Conservation (phyloP, 2,329 filamentous ascomycete species). For the Macrophomina tecta region DNA sequence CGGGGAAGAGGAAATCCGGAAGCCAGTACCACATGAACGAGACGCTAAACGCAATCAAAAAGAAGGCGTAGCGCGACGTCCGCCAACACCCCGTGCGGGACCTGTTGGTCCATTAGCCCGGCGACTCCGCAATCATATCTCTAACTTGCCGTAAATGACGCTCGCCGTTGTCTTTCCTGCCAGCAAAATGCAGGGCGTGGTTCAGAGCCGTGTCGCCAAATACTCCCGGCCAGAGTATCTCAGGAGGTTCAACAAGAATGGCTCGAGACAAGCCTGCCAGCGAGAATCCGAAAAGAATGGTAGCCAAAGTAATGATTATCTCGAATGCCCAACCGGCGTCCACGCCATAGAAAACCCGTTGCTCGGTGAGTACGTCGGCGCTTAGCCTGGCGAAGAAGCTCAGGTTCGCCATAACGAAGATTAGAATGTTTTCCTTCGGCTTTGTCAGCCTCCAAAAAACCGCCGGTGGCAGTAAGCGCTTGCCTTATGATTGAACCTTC, state of each 20-base stretch:
- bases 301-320: background rate
- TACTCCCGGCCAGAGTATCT: background rate
- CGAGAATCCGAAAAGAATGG: background rate
- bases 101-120: background rate
- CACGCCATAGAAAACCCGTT: conserved; percentile 15
- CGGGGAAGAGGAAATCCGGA: conserved; percentile 6
- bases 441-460: background rate
- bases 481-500: background rate
- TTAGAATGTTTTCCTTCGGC: background rate
- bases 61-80: background rate
- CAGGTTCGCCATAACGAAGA: conserved; percentile 14
- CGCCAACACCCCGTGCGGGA: background rate
- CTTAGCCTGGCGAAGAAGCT: conserved; percentile 19
- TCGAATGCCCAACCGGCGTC: conserved; percentile 8
- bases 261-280: background rate
- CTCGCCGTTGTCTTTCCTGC: background rate
- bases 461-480: background rate
- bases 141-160: too few species aligned
- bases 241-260: background rate
- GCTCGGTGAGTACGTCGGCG: conserved; percentile 22
- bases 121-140: background rate
- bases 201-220: conserved; percentile 5
- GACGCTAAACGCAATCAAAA: background rate
- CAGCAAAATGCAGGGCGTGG: background rate
- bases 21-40: conserved; percentile 7